Evolutionary conservation across 768 basidiomycete species (phyloP).

Genomic region (Mycena vitilis): DNA sequence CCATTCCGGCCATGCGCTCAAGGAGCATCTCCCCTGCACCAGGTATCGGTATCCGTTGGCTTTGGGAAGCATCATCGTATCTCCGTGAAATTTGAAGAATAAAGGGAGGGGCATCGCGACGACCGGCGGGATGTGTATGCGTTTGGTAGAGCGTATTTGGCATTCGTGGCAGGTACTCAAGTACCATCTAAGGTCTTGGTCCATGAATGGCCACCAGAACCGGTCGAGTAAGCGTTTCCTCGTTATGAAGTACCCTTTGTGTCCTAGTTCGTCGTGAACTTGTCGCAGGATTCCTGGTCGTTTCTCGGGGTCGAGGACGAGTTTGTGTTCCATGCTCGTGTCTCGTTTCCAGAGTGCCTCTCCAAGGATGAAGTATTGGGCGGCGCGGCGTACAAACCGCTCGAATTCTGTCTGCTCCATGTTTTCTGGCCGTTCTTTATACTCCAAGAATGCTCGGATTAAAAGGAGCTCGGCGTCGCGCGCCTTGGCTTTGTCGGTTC

Average conservation of each 20-base stretch:
- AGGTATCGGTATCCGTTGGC: neutral
- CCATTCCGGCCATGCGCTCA: neutral
- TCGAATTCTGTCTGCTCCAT: too few relatives aligned
- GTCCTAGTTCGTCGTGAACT: neutral
- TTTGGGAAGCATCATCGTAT: slow-evolving; percentile 1
- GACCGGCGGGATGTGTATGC: neutral
- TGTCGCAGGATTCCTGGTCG: neutral
- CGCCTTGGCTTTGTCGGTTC: too few relatives aligned
- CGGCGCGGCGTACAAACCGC: too few relatives aligned
- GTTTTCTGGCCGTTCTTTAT: too few relatives aligned
- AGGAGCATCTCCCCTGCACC: neutral
- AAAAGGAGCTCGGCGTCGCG: too few relatives aligned
- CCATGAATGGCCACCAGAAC: slow-evolving; percentile 3
- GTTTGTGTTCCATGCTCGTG: neutral
- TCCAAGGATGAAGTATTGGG: too few relatives aligned
- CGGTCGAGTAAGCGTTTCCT: neutral
- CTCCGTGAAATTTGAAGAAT: neutral
- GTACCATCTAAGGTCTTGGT: slow-evolving; percentile 6
- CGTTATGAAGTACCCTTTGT: neutral
- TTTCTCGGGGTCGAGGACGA: neutral
- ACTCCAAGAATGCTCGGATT: too few relatives aligned
- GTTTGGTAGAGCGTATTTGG: too few relatives aligned
- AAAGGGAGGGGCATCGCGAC: slow-evolving; percentile 3
- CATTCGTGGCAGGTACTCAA: slow-evolving; percentile 3
- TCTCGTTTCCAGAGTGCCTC: neutral